Conservation (phyloP, 192 early-diverging fungal genomes). For the Martensiomyces pterosporus region DNA sequence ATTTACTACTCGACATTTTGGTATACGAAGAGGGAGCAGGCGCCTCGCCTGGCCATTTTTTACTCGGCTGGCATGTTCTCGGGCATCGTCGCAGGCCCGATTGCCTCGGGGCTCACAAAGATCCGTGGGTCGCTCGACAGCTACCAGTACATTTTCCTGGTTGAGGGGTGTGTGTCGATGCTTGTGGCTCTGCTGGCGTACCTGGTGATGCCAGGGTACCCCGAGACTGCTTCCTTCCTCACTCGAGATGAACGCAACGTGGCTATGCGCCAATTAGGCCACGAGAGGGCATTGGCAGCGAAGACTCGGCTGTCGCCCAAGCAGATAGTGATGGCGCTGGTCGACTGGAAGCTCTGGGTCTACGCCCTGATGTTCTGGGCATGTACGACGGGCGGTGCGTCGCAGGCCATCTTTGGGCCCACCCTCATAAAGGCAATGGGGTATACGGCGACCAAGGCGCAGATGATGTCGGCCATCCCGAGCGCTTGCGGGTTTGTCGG, state of each 20-base stretch:
- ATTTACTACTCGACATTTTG: constrained; percentile 58
- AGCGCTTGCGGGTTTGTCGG: background rate
- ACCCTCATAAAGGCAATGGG: background rate
- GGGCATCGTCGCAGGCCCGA: background rate
- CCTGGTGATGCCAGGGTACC: background rate
- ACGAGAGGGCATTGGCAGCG: background rate
- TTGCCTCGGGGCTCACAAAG: background rate
- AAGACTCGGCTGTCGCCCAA: background rate
- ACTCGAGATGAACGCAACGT: background rate
- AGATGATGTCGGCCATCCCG: constrained; percentile 1
- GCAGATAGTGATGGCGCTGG: background rate
- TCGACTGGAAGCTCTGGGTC: constrained; percentile 5
- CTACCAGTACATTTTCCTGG: constrained; percentile 1
- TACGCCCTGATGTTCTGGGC: constrained; percentile 1
- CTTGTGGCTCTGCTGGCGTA: background rate
- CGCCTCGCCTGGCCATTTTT: constrained; percentile 55
- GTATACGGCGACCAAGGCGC: background rate
- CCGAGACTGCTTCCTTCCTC: background rate
- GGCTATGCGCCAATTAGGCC: background rate
- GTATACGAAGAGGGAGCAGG: constrained; percentile 57
- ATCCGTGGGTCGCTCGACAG: background rate
- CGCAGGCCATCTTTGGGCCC: constrained; percentile 1
- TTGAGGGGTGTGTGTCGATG: background rate
- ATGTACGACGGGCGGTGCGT: background rate
- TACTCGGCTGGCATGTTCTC: constrained; percentile 3